Evolutionary conservation across 2,329 filamentous ascomycete genomes (phyloP).

Genomic region (Xylariales sp.): DNA sequence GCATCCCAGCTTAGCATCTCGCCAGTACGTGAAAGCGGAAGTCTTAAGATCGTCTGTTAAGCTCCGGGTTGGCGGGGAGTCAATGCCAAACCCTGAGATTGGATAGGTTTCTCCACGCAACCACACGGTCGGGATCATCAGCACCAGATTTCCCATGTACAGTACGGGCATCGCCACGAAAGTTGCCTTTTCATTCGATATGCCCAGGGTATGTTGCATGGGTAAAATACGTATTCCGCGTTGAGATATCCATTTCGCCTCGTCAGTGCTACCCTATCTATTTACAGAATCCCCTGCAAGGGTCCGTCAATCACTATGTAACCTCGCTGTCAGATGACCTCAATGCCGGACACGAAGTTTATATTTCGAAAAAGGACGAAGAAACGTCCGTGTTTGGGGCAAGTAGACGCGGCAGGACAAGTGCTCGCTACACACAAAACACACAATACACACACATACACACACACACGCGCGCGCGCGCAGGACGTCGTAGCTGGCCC

Average conservation of each 20-base stretch:
- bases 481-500: too few relatives aligned
- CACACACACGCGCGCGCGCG: too few relatives aligned
- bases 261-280: not conserved
- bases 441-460: too few relatives aligned
- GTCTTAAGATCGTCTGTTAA: conserved; percentile 8
- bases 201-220: not conserved
- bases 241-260: not conserved
- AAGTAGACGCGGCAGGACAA: too few relatives aligned
- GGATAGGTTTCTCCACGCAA: not conserved
- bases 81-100: not conserved
- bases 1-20: too few relatives aligned
- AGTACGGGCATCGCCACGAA: not conserved
- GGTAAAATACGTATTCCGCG: not conserved
- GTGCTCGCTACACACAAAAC: too few relatives aligned
- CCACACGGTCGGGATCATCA: conserved; percentile 6
- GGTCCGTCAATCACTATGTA: not conserved
- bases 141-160: not conserved
- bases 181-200: not conserved
- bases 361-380: too few relatives aligned
- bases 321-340: not conserved
- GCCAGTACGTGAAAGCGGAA: too few relatives aligned
- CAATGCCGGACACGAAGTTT: not conserved
- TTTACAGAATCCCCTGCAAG: not conserved
- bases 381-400: too few relatives aligned
- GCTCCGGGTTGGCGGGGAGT: not conserved